Base-by-base conservation (phyloP, 1,284 basidiomycete genomes). In the Moesziomyces sp. region DNA sequence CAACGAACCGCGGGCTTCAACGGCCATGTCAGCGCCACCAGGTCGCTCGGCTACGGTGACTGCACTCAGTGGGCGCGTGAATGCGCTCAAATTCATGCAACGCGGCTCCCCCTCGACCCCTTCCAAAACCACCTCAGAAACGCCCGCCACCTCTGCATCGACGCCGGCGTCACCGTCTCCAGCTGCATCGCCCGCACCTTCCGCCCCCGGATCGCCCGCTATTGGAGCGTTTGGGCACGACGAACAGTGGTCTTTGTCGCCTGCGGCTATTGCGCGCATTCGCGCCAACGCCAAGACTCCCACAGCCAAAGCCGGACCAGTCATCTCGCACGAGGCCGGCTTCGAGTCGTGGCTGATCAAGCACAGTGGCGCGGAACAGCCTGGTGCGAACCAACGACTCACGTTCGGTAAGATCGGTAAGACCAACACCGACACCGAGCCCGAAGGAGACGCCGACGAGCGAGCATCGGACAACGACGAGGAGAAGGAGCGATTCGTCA, bases 51-150 rank as follows among this genome's bases (percentile, higher is more conserved):
- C 62, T 34, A 70, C 72, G 18, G 67, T 74, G 5, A 65, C 59
- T n/a, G 58, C 58, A 11, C 54, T 74, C 18, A 74, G 72, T 57
- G 72, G 72, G 24, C 63, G 67, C 34, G 72, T 74, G 5, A 58
- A 59, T 43, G 72, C 66, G 55, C 67, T 74, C 67, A 70, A 74
- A 57, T 74, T 74, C 45, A 74, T 74, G 72, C 72, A 74, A 57
- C 71, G 65, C 44, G 71, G 59, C 45, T 58, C 62, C 1, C 48
- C 62, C 23, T 51, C 58, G 40, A 42, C 44, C 43, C 34, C 49
- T 14, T 28, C 55, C 10, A 35, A 54, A 7, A 44, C 56, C 1
- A 26, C 52, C 19, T 48, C 51, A 43, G 18, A 53, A 24, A 26
- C 30, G 21, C 19, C 49, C 19, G 16, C 26, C 23, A 19, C 50